Conservation (phyloP, 2,329 filamentous ascomycete species). For the Aspergillus sp. region DNA sequence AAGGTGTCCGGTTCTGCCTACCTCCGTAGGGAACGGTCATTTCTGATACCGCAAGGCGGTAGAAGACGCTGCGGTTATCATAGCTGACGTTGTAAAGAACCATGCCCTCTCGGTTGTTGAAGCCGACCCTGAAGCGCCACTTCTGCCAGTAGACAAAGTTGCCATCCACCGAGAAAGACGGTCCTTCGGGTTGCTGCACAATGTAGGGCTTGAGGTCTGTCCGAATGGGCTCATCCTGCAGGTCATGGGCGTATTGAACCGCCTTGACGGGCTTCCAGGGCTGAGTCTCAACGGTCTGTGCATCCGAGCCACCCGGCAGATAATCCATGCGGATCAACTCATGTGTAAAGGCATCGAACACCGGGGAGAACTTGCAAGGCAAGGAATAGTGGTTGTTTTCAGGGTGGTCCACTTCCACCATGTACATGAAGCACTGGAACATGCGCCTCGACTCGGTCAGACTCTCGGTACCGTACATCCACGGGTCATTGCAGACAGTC, state of each 20-base stretch:
- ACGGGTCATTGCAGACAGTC: constrained; percentile 61
- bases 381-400: constrained; percentile 42
- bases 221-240: constrained; percentile 62
- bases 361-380: constrained; percentile 41
- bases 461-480: constrained; percentile 65
- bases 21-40: constrained; percentile 59
- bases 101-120: constrained; percentile 66
- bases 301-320: constrained; percentile 67
- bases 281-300: constrained; percentile 56
- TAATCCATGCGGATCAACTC: constrained; percentile 70
- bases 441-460: constrained; percentile 42
- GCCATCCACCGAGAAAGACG: constrained; percentile 62
- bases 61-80: constrained; percentile 66
- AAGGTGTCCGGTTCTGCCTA: constrained; percentile 17
- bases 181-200: constrained; percentile 65
- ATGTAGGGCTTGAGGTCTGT: constrained; percentile 66
- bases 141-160: constrained; percentile 66
- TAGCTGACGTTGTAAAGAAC: constrained; percentile 68
- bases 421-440: constrained; percentile 46
- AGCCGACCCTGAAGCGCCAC: constrained; percentile 63
- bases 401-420: constrained; percentile 37
- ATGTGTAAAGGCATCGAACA: constrained; percentile 61
- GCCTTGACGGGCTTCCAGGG: constrained; percentile 59
- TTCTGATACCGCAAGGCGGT: constrained; percentile 66
- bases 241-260: constrained; percentile 62